Conservation (phyloP, 805 yeast species). For the Nakazawaea anatomiae region DNA sequence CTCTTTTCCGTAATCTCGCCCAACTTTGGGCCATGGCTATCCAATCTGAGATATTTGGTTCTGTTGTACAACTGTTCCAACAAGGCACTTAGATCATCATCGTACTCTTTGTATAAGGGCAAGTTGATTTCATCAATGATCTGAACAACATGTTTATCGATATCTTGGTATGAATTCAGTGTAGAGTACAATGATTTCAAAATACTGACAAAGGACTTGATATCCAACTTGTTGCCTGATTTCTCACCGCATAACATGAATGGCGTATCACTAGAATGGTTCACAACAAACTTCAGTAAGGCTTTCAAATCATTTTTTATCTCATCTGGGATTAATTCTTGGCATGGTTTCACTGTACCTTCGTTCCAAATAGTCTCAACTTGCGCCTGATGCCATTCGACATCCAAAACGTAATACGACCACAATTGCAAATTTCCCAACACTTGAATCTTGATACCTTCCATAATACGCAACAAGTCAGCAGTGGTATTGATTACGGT, state of each 20-base stretch:
- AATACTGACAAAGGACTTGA: slow-evolving; percentile 44
- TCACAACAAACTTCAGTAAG: slow-evolving; percentile 44
- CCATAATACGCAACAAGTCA: slow-evolving; percentile 59
- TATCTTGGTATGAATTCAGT: slow-evolving; percentile 22
- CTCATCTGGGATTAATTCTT: slow-evolving; percentile 41
- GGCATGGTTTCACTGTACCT: slow-evolving; percentile 13
- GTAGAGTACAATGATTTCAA: slow-evolving; percentile 32
- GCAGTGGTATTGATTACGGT: slow-evolving; percentile 39
- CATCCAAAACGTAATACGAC: slow-evolving; percentile 82
- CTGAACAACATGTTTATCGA: slow-evolving; percentile 35
- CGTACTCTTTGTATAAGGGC: slow-evolving; percentile 67
- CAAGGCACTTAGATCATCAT: slow-evolving; percentile 63
- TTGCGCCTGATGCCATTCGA: slow-evolving; percentile 30
- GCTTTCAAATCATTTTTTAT: slow-evolving; percentile 31
- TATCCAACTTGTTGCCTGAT: slow-evolving; percentile 48
- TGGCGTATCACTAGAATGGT: slow-evolving; percentile 26
- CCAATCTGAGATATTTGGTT: slow-evolving; percentile 70
- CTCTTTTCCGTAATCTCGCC: slow-evolving; percentile 53
- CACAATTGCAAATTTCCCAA: slow-evolving; percentile 64
- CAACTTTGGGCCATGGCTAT: slow-evolving; percentile 71
- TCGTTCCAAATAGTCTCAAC: slow-evolving; percentile 32
- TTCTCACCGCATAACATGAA: slow-evolving; percentile 45
- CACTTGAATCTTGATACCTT: slow-evolving; percentile 65
- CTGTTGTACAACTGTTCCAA: slow-evolving; percentile 69
- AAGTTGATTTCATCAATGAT: slow-evolving; percentile 75